Evolutionary conservation across 2,329 filamentous ascomycete species (phyloP), one percentile per base, ranked within the genome.

Genomic region (Boeremia exigua): DNA sequence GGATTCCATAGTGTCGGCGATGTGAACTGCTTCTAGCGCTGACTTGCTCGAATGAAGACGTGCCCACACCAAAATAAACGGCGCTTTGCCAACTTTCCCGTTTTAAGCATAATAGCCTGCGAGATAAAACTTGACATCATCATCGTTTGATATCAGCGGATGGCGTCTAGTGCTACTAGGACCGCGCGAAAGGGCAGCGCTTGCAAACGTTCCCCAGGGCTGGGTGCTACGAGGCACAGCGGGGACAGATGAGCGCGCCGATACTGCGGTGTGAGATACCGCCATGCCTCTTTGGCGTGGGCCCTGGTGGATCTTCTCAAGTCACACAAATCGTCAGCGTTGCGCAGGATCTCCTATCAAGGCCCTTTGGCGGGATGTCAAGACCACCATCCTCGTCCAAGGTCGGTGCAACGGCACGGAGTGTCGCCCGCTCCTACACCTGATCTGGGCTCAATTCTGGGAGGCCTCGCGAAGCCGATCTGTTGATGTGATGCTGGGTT

Each of bases 61-160:
- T 54, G 49, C 57, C 61, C 46, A 60, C 55, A 58, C 61, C 44
- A 59, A 61, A 66, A 60, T 59, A 56, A 63, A 59, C 57, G 29
- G 56, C 58, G 58, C 55, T 51, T 53, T 51, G 43, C 47, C 50
- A 56, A 47, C 25, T 32, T 17, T 36, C 32, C 53, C 27, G 42
- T 43, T 4, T 9, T 36, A 37, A 33, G 15, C 30, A 25, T 27
- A 14, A 51, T 32, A 19, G 36, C 34, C 34, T 36, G 10, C 15
- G 32, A n/a, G 6, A 19, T 37, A 17, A 17, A 19, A 15, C n/a
- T 56, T 42, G 53, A 38, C 37, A 19, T 17, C 37, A 48, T 23
- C 14, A 19, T 19, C 25, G 43, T 32, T 25, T 15, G 27, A 46
- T 27, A 25, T 25, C 37, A 42, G 42, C 29, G 19, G 19, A 30